phyloP scores from a whole-genome alignment of 441 rosid genomes.

The Pelargonium citronellum region DNA sequence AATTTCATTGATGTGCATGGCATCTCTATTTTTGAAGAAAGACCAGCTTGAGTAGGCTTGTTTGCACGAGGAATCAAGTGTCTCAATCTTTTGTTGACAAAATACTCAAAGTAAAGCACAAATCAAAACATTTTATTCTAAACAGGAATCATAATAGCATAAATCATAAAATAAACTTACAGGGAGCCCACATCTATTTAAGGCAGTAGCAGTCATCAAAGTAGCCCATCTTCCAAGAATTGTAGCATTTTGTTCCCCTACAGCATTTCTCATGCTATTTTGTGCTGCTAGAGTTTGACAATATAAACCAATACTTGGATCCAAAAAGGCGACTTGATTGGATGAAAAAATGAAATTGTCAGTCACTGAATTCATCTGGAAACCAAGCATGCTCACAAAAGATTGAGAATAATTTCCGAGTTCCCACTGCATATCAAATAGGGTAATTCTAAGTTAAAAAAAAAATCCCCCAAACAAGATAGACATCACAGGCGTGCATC shows the following conservation, averaged over 20 bases:
- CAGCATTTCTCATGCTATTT: slow-evolving; percentile 57
- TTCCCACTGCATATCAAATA: slow-evolving; percentile 72
- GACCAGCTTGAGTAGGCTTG: neutral
- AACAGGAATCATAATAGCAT: slow-evolving; percentile 14
- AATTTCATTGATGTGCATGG: neutral
- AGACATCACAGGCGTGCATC: slow-evolving; percentile 5
- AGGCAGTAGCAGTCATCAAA: slow-evolving; percentile 70
- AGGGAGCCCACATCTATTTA: slow-evolving; percentile 80
- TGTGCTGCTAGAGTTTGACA: slow-evolving; percentile 56
- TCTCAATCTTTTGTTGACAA: neutral
- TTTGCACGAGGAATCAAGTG: neutral
- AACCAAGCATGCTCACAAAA: slow-evolving; percentile 61
- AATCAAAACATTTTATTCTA: slow-evolving; percentile 6
- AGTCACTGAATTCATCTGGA: slow-evolving; percentile 32
- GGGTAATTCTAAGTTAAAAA: slow-evolving; percentile 18
- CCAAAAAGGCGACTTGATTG: slow-evolving; percentile 59
- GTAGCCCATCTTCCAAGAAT: slow-evolving; percentile 76
- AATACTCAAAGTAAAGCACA: slow-evolving; percentile 6
- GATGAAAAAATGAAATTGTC: slow-evolving; percentile 44
- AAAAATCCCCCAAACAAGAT: neutral
- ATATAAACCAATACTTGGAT: slow-evolving; percentile 77
- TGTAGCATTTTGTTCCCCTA: slow-evolving; percentile 69
- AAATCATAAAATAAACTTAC: slow-evolving; percentile 48
- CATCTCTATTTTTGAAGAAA: neutral
- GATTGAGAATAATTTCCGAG: slow-evolving; percentile 66